These are phyloP conservation scores for Candida germanica DNA, from an alignment of 805 yeast genomes.

Conservation along the genomic window DNA sequence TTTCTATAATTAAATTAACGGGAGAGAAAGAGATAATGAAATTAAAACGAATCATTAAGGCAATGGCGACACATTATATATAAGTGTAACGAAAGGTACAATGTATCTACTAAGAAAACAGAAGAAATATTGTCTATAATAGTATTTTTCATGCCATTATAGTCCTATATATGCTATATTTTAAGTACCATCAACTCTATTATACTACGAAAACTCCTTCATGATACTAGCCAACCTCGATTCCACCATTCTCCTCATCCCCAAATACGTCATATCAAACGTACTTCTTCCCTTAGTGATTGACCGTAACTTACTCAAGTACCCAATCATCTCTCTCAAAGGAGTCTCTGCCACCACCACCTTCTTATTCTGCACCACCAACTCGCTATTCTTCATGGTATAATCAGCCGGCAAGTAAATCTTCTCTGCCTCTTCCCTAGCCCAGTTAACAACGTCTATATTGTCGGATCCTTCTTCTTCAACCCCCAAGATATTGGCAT, in stretches of 20 bases:
- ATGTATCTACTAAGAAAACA: too few species aligned
- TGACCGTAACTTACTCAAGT: conserved; percentile 71
- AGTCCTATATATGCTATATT: too few species aligned
- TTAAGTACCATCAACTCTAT: conserved; percentile 1
- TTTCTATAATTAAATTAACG: too few species aligned
- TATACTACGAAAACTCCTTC: conserved; percentile 5
- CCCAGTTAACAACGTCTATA: conserved; percentile 43
- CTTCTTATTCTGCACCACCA: conserved; percentile 42
- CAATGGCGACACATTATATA: too few species aligned
- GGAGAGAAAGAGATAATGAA: too few species aligned
- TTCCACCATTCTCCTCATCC: conserved; percentile 64
- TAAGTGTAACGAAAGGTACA: too few species aligned
- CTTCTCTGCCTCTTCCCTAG: conserved; percentile 52
- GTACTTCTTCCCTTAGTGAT: conserved; percentile 87
- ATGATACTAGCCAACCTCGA: conserved; percentile 5
- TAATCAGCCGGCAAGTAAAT: conserved; percentile 77
- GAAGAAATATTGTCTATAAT: too few species aligned
- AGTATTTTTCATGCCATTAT: too few species aligned
- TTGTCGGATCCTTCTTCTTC: conserved; percentile 54
- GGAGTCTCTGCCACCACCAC: conserved; percentile 79
- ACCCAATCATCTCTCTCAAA: conserved; percentile 86
- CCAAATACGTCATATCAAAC: conserved; percentile 72
- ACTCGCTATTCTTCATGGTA: conserved; percentile 37
- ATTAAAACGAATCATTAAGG: too few species aligned
- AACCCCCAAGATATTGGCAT: conserved; percentile 69